Evolutionary conservation across 164 flowering plant genomes (phyloP).

Genomic region (Piper betle): DNA sequence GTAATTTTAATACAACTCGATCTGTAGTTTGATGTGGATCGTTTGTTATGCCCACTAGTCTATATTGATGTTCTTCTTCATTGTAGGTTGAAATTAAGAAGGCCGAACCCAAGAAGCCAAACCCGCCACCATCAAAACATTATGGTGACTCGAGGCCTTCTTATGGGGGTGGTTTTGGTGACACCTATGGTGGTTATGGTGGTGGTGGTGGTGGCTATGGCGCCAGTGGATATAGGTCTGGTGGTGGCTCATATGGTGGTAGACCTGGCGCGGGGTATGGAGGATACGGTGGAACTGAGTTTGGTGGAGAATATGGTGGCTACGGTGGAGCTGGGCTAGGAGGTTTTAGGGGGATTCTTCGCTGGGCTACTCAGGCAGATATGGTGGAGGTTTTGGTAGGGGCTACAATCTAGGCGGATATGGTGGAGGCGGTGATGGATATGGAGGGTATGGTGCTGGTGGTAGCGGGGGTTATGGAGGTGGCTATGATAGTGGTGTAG

Average conservation of each 20-base stretch:
- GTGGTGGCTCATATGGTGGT: conserved; percentile 43
- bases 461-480: conserved; percentile 28
- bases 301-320: conserved; percentile 51
- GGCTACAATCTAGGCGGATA: conserved; percentile 51
- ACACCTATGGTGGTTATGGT: conserved; percentile 50
- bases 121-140: conserved; percentile 46
- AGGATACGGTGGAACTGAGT: conserved; percentile 43
- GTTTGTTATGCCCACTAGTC: conserved; percentile 9
- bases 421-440: conserved; percentile 45
- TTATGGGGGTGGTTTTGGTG: conserved; percentile 52
- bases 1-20: neutral
- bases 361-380: conserved; percentile 49
- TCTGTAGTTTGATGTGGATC: conserved; percentile 1
- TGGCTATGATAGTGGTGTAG: conserved; percentile 24
- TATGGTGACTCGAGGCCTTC: conserved; percentile 35
- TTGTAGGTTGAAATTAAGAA: conserved; percentile 87
- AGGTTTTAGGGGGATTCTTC: conserved; percentile 49
- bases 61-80: conserved; percentile 11
- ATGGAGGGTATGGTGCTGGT: conserved; percentile 38
- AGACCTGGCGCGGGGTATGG: conserved; percentile 37
- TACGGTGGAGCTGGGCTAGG: conserved; percentile 46
- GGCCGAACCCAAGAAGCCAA: conserved; percentile 80
- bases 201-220: conserved; percentile 24
- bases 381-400: conserved; percentile 44
- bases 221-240: conserved; percentile 46